phyloP scores from a whole-genome alignment of 2,329 filamentous ascomycete species.

The Penicillium freii region DNA sequence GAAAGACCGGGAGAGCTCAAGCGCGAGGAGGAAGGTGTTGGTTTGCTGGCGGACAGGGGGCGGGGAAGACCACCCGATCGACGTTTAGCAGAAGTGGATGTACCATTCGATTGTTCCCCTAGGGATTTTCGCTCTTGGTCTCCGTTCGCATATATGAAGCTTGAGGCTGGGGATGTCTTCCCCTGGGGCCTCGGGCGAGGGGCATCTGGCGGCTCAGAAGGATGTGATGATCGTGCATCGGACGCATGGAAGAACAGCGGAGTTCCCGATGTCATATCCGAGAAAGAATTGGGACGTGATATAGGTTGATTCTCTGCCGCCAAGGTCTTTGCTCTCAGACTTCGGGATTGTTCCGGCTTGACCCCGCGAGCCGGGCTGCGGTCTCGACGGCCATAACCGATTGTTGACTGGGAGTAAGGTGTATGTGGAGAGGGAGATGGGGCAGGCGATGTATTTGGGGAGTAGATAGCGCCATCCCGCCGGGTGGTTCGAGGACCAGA shows the following conservation, averaged over 20 bases:
- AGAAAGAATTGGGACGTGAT: conserved; percentile 37
- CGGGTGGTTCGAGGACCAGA: conserved; percentile 71
- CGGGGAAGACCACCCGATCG: conserved; percentile 35
- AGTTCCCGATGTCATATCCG: conserved; percentile 34
- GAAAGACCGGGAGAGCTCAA: conserved; percentile 32
- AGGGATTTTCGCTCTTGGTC: conserved; percentile 30
- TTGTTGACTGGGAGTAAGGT: conserved; percentile 29
- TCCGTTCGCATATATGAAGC: conserved; percentile 42
- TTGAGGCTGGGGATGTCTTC: conserved; percentile 29
- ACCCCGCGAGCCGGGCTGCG: conserved; percentile 36
- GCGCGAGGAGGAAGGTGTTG: conserved; percentile 28
- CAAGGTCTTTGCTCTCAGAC: conserved; percentile 39
- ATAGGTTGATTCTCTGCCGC: conserved; percentile 35
- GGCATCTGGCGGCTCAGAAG: conserved; percentile 33
- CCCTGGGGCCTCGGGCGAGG: conserved; percentile 25
- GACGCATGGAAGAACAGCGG: conserved; percentile 91
- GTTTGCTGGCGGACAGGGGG: conserved; percentile 21
- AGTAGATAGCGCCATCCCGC: conserved; percentile 65
- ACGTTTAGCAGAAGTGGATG: conserved; percentile 21
- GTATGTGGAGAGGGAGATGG: conserved; percentile 30
- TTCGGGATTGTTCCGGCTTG: conserved; percentile 32
- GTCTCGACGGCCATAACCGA: conserved; percentile 32
- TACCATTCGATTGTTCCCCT: conserved; percentile 21
- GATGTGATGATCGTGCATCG: conserved; percentile 60
- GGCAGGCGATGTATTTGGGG: conserved; percentile 54